These are phyloP conservation scores for Cladosporium sp. DNA, from an alignment of 2,329 filamentous ascomycete genomes.

Conservation along the genomic window DNA sequence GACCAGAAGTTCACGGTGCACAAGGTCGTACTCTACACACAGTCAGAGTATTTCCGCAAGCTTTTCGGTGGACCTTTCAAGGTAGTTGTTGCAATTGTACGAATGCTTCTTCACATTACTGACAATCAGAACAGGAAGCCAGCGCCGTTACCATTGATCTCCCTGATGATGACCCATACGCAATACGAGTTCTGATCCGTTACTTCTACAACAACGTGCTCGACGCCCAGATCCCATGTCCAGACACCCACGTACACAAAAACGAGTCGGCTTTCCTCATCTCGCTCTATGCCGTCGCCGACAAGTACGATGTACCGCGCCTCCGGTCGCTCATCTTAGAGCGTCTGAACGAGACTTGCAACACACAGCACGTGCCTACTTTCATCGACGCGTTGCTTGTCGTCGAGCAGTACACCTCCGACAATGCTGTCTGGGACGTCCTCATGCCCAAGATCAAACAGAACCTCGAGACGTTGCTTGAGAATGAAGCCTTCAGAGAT, in stretches of 20 bases:
- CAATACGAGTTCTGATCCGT: slow-evolving; percentile 34
- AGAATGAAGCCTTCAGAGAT: slow-evolving; percentile 5
- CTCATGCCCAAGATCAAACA: slow-evolving; percentile 15
- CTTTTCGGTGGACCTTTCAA: slow-evolving; percentile 28
- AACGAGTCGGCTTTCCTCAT: slow-evolving; percentile 16
- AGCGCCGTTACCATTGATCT: slow-evolving; percentile 45
- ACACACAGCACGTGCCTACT: slow-evolving; percentile 11
- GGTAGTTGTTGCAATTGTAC: slow-evolving; percentile 30
- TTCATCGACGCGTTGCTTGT: slow-evolving; percentile 16
- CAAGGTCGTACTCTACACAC: slow-evolving; percentile 37
- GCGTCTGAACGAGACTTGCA: slow-evolving; percentile 5
- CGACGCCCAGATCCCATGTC: neutral
- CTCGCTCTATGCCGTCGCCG: slow-evolving; percentile 37
- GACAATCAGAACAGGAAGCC: slow-evolving; percentile 36
- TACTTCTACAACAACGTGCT: slow-evolving; percentile 22
- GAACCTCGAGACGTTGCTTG: slow-evolving; percentile 12
- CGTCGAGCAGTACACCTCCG: slow-evolving; percentile 13
- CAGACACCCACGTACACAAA: neutral
- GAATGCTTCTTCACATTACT: slow-evolving; percentile 35
- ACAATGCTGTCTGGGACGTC: slow-evolving; percentile 16
- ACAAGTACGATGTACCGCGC: slow-evolving; percentile 34
- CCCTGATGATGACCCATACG: slow-evolving; percentile 55
- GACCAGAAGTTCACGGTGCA: slow-evolving; percentile 38
- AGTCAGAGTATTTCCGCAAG: slow-evolving; percentile 40
- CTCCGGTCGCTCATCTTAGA: slow-evolving; percentile 20